A percentile compares a stretch with the other conserved stretches of the same genome.
Evolutionary conservation across 2,329 filamentous ascomycete species (phyloP).

Genomic region (Aspergillus unguis): DNA sequence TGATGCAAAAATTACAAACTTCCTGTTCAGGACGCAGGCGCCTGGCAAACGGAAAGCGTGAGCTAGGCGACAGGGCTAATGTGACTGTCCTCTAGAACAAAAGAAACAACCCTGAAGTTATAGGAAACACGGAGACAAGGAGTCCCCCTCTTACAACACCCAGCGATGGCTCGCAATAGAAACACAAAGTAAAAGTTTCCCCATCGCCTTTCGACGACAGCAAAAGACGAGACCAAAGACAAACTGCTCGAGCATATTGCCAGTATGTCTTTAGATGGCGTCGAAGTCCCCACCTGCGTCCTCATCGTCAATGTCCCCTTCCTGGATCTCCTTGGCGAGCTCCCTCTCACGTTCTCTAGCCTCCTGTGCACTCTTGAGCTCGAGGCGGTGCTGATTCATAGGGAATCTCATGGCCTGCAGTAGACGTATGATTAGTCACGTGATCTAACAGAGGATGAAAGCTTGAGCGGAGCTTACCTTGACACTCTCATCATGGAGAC

Average conservation of each 20-base stretch:
- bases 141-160: slow-evolving; percentile 26
- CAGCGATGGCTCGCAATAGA: slow-evolving; percentile 26
- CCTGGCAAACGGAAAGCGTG: slow-evolving; percentile 11
- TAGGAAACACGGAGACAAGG: slow-evolving; percentile 27
- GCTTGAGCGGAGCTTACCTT: slow-evolving; percentile 62
- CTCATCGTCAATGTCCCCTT: slow-evolving; percentile 94
- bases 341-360: slow-evolving; percentile 95
- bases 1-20: slow-evolving; percentile 14
- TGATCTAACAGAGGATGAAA: neutral
- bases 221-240: too few relatives aligned
- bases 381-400: slow-evolving; percentile 97
- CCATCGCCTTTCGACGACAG: slow-evolving; percentile 11
- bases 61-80: slow-evolving; percentile 13
- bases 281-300: slow-evolving; percentile 96
- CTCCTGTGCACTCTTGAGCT: slow-evolving; percentile 97
- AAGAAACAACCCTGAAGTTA: slow-evolving; percentile 23
- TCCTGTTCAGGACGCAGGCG: slow-evolving; percentile 2
- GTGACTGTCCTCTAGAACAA: slow-evolving; percentile 13
- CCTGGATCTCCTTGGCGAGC: slow-evolving; percentile 97
- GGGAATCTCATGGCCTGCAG: slow-evolving; percentile 92
- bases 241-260: too few relatives aligned
- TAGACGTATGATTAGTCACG: too few relatives aligned
- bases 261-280: slow-evolving; percentile 65
- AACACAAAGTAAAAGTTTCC: slow-evolving; percentile 26
- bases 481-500: slow-evolving; percentile 94